Base-by-base conservation (phyloP, 495 filamentous ascomycete species). In the Aspergillus steynii region DNA sequence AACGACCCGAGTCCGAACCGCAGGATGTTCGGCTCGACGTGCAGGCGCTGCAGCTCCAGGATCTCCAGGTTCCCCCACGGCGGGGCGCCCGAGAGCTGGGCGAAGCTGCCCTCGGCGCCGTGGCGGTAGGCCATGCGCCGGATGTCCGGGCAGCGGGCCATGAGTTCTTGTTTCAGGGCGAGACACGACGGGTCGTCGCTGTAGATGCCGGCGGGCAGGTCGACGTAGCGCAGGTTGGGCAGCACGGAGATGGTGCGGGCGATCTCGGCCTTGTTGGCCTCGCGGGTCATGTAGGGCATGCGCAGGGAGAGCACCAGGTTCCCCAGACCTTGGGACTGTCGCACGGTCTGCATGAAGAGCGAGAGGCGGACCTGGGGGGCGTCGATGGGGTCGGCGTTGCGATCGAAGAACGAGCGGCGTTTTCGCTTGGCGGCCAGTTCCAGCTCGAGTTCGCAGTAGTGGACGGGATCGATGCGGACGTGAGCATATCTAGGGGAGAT, bases 221-320 rank as follows among this genome's bases (percentile, higher is more conserved):
- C 95, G 61, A 97, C 88, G 71, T 94, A 97, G 68, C 85, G 89
- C 3, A 98, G 81, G 62, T 92, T 89, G 25, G 91, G 90, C n/a
- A 90, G 77, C 0, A 95, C 89, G 37, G 90, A 91, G 45, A 97
- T 88, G 26, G 89, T 91, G 49, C 92, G 85, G 15, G 95, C 95
- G 55, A 97, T 84, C 59, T 91, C 89, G 42, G 90, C 80, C 71
- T 92, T 93, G 77, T 84, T 90, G 6, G 89, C 88, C 74, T 97
- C 94, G 49, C 95, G 87, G 50, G 92, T 88, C 95, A 97, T 97
- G 72, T 97, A 98, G n/a, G 95, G 91, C 66, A 90, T 88, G 76
- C 96, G 94, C 56, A 99, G 77, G 58, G 88, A 90, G 61, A 88
- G 76, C 10, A 97, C 90, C 29, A 83, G 77, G 5, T 76, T 70